Conservation (phyloP, 495 filamentous ascomycete genomes). For the Parmelia sp. region DNA sequence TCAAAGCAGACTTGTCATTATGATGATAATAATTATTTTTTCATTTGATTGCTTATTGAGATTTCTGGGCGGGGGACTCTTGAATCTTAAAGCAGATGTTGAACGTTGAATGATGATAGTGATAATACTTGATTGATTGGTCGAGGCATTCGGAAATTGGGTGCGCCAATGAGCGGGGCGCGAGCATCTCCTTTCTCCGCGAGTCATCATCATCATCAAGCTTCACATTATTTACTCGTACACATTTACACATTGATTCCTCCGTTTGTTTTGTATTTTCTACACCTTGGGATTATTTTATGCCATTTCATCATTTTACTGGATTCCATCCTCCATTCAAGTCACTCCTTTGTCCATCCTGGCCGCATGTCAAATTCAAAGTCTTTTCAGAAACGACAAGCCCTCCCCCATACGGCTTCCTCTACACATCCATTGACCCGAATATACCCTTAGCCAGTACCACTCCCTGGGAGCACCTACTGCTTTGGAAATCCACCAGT, state of each 20-base stretch:
- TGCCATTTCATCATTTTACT: neutral
- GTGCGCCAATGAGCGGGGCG: neutral
- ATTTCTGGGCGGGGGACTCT: neutral
- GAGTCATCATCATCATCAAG: neutral
- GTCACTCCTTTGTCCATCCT: constrained; percentile 19
- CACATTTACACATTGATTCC: no score
- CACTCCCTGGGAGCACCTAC: neutral
- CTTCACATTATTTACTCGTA: no score
- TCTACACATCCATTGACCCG: constrained; percentile 6
- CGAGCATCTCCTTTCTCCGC: neutral
- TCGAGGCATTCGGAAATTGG: neutral
- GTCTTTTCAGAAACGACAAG: neutral
- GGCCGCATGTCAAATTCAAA: constrained; percentile 18
- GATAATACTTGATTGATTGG: neutral
- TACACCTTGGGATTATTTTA: no score
- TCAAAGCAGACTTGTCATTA: no score
- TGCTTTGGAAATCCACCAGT: constrained; percentile 27
- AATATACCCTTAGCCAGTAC: neutral
- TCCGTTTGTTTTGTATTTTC: no score
- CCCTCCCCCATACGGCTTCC: neutral
- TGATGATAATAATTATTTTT: no score
- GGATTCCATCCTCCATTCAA: constrained; percentile 11
- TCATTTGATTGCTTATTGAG: no score
- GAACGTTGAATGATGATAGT: neutral
- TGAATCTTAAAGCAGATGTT: neutral